Evolutionary conservation across 169 alveolate species (phyloP).

Genomic region (Plasmodium vivax): DNA sequence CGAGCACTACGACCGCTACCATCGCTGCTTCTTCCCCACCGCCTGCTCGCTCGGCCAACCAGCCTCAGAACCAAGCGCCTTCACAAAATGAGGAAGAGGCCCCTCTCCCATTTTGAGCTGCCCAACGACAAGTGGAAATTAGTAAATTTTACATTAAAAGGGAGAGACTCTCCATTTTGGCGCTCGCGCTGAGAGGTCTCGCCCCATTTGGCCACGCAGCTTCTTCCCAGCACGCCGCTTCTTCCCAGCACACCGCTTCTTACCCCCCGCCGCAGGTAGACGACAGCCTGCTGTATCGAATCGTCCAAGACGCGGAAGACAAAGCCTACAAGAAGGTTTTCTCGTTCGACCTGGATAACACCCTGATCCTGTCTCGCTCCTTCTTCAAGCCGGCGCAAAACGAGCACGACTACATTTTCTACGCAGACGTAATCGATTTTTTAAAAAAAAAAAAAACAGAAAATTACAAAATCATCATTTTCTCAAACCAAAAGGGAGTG

Average conservation of each 20-base stretch:
- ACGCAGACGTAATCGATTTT: constrained; percentile 55
- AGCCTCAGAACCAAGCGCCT: background rate
- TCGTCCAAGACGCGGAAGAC: constrained; percentile 42
- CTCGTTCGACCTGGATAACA: constrained; percentile 64
- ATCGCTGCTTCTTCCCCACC: background rate
- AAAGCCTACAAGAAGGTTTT: constrained; percentile 31
- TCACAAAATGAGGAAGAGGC: constrained; percentile 21
- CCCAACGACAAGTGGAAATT: constrained; percentile 63
- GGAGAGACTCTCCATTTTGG: background rate
- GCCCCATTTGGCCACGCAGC: background rate
- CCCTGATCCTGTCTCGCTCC: constrained; percentile 41
- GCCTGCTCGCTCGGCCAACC: background rate
- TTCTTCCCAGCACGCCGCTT: background rate
- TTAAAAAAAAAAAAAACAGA: constrained; percentile 44
- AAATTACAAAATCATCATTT: constrained; percentile 47
- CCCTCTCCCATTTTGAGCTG: constrained; percentile 16
- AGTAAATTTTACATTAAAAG: constrained; percentile 6
- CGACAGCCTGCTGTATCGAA: constrained; percentile 63
- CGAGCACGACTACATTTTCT: constrained; percentile 59
- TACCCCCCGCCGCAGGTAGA: constrained; percentile 21
- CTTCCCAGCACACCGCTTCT: background rate
- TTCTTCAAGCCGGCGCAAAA: constrained; percentile 70
- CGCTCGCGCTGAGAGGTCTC: background rate
- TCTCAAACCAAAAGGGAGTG: constrained; percentile 71
- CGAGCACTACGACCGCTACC: background rate